Evolutionary conservation across 331 rosid genomes (phyloP), one percentile per base, ranked within the genome.

Genomic region (Phaseolus coccineus): DNA sequence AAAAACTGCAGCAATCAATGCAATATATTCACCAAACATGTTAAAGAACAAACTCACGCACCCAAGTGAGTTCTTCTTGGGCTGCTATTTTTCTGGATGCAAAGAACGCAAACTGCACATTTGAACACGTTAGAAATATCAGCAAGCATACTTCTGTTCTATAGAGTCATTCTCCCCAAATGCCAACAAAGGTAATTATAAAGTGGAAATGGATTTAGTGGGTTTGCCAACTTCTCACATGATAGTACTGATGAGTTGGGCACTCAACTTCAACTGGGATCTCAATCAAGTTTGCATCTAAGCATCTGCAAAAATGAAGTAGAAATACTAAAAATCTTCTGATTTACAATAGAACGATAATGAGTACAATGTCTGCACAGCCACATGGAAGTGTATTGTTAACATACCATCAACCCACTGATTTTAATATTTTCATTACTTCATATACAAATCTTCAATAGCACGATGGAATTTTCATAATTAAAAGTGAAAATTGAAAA

Each of bases 41-140:
- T 33, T 65, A 72, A 65, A 63, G 53, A 73, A 64, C 76, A 69
- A 83, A 76, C 3, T 51, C 51, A 86, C 98, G 70, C 61, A 96
- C 99, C 99, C 98, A 93, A 61, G 93, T 96, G 61, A 96, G 92
- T 82, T 96, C 99, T 86, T 96, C 99, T 80, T 86, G 80, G 9
- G 99, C 96, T 59, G 85, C 82, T 42, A 96, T 81, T 70, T 87
- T 78, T 89, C 97, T 90, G 75, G 96, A 82, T 19, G 99, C 85
- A 88, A 96, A 93, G 78, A 96, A 90, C 79, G 97, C 99, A 85
- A 89, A 83, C 99, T 96, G 91, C 84, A 87, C 44, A 73, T 71
- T 80, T 69, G 8, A 58, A 64, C 73, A 83, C n/a, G 37, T 52
- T 24, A 81, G 66, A 74, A 58, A 69, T 28, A 69, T 73, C 69